Conservation (phyloP, 345 rosid species). For the Cardamine occulta region DNA sequence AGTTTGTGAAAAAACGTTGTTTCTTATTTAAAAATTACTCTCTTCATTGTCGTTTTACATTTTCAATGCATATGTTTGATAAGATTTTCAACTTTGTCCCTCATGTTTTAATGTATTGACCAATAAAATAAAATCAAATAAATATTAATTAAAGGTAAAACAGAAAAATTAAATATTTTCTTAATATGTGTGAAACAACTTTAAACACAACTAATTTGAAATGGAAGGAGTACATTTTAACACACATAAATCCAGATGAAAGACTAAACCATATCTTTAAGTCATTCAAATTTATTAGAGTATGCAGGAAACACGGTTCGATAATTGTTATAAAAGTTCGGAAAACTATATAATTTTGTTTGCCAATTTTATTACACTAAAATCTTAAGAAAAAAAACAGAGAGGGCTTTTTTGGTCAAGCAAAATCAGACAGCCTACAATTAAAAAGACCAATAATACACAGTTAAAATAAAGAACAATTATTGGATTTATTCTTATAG, state of each 20-base stretch:
- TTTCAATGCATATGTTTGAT: too few relatives aligned
- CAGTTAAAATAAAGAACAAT: too few relatives aligned
- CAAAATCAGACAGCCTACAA: constrained; percentile 13
- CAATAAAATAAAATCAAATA: too few relatives aligned
- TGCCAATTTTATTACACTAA: not conserved
- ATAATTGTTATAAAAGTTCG: not conserved
- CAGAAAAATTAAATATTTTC: too few relatives aligned
- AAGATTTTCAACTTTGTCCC: too few relatives aligned
- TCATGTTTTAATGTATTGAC: too few relatives aligned
- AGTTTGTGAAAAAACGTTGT: not conserved
- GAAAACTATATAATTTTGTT: not conserved
- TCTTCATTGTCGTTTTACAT: too few relatives aligned
- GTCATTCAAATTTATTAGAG: not conserved
- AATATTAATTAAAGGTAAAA: too few relatives aligned
- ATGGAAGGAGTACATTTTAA: too few relatives aligned
- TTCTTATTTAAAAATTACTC: not conserved
- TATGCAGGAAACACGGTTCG: not conserved
- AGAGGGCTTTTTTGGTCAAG: not conserved
- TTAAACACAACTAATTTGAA: too few relatives aligned
- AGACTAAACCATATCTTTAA: not conserved
- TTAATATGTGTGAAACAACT: too few relatives aligned
- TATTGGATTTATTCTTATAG: too few relatives aligned
- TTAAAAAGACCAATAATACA: not conserved
- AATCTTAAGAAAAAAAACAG: not conserved
- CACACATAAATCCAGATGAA: not conserved